Conservation (phyloP, 1,284 basidiomycete genomes). For the Coniferiporia weirii region DNA sequence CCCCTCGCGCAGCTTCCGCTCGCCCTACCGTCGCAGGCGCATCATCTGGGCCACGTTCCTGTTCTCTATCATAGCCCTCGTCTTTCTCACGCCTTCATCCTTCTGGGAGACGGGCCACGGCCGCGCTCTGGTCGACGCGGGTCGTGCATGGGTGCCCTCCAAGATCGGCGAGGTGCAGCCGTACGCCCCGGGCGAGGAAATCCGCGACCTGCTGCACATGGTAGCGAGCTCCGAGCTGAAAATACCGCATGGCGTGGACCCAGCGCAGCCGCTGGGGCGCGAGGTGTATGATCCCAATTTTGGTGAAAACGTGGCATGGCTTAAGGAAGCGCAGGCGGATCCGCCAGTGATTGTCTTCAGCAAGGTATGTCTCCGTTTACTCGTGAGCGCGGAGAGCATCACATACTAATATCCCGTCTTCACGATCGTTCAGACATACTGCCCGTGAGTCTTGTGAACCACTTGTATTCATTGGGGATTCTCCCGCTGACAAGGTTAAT, state of each 20-base stretch:
- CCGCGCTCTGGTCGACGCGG: conserved; percentile 2
- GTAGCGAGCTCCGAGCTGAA: conserved; percentile 20
- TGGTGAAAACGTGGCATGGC: conserved; percentile 40
- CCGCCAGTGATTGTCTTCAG: conserved; percentile 75
- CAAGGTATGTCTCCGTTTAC: conserved; percentile 45
- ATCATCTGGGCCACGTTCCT: conserved; percentile 14
- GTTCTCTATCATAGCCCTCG: conserved; percentile 1
- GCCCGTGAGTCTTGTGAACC: conserved; percentile 46
- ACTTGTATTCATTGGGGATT: neutral
- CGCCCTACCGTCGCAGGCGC: conserved; percentile 13
- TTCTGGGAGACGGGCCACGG: conserved; percentile 17
- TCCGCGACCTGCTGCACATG: conserved; percentile 22
- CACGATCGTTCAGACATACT: conserved; percentile 49
- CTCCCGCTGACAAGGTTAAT: neutral
- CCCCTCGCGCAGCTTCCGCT: conserved; percentile 5
- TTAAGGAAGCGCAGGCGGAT: conserved; percentile 41
- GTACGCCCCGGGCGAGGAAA: conserved; percentile 16
- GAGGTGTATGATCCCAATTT: conserved; percentile 44
- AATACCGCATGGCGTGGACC: conserved; percentile 20
- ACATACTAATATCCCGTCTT: conserved; percentile 2
- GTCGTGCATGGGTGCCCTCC: conserved; percentile 6
- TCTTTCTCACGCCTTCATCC: conserved; percentile 16
- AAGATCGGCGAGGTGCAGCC: neutral
- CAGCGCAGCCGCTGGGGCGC: conserved; percentile 38
- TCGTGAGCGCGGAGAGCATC: neutral